phyloP scores from a whole-genome alignment of 2,329 filamentous ascomycete species.

The Scedosporium dehoogii region DNA sequence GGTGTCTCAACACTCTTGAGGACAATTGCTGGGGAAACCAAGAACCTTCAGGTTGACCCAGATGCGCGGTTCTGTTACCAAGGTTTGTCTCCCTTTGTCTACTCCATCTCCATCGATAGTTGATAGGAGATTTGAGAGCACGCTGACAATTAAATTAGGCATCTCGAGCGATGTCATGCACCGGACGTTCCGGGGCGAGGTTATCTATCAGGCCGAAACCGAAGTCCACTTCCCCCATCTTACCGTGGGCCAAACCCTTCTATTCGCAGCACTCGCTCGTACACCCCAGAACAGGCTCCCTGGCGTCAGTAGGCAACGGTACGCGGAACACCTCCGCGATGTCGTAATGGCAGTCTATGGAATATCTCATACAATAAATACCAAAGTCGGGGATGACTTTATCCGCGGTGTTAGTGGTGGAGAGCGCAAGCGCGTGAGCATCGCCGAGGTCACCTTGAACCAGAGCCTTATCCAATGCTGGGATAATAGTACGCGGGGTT shows the following conservation, averaged over 20 bases:
- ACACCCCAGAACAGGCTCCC: conserved; percentile 54
- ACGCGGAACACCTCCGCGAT: conserved; percentile 23
- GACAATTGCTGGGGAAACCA: conserved; percentile 41
- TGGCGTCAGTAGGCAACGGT: conserved; percentile 38
- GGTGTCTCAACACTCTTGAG: conserved; percentile 51
- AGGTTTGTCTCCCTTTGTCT: conserved; percentile 18
- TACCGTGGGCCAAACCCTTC: conserved; percentile 53
- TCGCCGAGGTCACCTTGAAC: conserved; percentile 51
- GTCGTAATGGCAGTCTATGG: conserved; percentile 70
- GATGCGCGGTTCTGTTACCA: conserved; percentile 41
- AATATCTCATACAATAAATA: conserved; percentile 65
- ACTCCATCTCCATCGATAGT: too few relatives aligned
- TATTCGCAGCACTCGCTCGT: conserved; percentile 51
- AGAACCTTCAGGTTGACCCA: conserved; percentile 36
- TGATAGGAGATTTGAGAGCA: too few relatives aligned
- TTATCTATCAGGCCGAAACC: conserved; percentile 55
- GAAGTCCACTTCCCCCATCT: conserved; percentile 57
- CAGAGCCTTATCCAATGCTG: conserved; percentile 15
- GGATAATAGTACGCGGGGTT: conserved; percentile 21
- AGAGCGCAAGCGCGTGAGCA: conserved; percentile 70
- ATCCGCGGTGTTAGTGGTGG: conserved; percentile 69
- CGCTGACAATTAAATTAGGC: conserved; percentile 9
- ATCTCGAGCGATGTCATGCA: conserved; percentile 24
- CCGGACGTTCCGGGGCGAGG: conserved; percentile 38
- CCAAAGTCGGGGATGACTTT: conserved; percentile 63